Evolutionary conservation across 108 stramenopile species (phyloP).

Genomic region (Fragilaria crotonensis): DNA sequence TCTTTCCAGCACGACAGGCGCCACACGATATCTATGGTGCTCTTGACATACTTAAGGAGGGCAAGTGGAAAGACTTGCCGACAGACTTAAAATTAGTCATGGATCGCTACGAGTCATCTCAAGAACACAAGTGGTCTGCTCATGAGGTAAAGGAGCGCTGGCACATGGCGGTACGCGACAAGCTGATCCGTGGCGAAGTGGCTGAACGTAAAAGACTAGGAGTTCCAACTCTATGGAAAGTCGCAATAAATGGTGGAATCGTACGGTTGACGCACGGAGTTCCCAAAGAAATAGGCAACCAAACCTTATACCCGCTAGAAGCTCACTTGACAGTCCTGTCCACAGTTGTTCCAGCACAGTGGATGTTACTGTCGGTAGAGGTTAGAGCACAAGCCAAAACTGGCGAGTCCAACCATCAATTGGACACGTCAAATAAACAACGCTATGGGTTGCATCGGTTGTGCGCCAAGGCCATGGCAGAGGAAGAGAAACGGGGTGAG

Average conservation of each 20-base stretch:
- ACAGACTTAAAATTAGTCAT: constrained; percentile 49
- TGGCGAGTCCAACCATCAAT: constrained; percentile 83
- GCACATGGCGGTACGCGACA: constrained; percentile 67
- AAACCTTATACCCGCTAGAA: constrained; percentile 58
- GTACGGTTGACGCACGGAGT: constrained; percentile 63
- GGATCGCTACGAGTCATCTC: constrained; percentile 54
- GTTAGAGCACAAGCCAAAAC: constrained; percentile 72
- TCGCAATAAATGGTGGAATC: constrained; percentile 42
- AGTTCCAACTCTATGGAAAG: constrained; percentile 25
- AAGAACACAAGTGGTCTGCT: constrained; percentile 43
- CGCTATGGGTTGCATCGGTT: constrained; percentile 80
- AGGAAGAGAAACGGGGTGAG: constrained; percentile 39
- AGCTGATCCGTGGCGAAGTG: constrained; percentile 72
- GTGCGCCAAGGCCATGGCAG: constrained; percentile 67
- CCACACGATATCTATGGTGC: constrained; percentile 77
- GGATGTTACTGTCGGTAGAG: constrained; percentile 72
- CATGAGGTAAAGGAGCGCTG: constrained; percentile 50
- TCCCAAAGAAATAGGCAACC: constrained; percentile 27
- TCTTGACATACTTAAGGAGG: constrained; percentile 38
- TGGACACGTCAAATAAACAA: constrained; percentile 68
- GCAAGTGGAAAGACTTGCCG: constrained; percentile 65
- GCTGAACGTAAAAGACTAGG: constrained; percentile 30
- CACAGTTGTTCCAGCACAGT: constrained; percentile 31
- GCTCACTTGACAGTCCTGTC: constrained; percentile 71
- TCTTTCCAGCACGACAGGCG: constrained; percentile 49